phyloP scores from a whole-genome alignment of 257 asterid species.

The Mentha longifolia region DNA sequence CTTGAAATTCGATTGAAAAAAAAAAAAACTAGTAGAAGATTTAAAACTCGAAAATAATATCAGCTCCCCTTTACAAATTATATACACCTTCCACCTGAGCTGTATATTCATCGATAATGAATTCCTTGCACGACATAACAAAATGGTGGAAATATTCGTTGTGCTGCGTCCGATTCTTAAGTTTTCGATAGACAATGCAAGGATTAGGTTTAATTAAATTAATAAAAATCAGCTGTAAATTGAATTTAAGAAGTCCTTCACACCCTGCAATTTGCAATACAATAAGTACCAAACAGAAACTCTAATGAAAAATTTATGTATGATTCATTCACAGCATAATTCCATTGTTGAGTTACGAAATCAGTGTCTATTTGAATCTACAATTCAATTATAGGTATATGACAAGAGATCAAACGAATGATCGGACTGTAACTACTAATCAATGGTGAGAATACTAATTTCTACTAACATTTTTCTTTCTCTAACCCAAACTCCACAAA shows the following conservation, averaged over 20 bases:
- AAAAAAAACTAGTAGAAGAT: background rate
- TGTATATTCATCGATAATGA: background rate
- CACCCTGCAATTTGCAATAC: background rate
- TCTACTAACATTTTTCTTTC: no score
- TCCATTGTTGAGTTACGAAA: background rate
- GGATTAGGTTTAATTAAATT: background rate
- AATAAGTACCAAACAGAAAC: background rate
- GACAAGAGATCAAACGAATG: background rate
- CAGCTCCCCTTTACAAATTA: background rate
- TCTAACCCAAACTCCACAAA: background rate
- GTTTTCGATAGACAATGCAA: background rate
- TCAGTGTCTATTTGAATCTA: background rate
- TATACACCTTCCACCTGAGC: conserved; percentile 3
- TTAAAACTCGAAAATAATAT: background rate
- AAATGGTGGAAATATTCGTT: background rate
- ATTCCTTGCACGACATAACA: background rate
- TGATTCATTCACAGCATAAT: background rate
- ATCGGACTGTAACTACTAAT: background rate
- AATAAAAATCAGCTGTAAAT: background rate
- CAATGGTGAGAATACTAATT: no score
- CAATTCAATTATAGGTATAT: background rate
- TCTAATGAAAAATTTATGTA: no score
- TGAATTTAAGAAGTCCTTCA: background rate
- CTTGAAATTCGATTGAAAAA: background rate
- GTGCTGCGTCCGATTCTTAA: background rate